These are phyloP conservation scores for Darksidea phi DNA, from an alignment of 495 filamentous ascomycete genomes.

Conservation along the genomic window DNA sequence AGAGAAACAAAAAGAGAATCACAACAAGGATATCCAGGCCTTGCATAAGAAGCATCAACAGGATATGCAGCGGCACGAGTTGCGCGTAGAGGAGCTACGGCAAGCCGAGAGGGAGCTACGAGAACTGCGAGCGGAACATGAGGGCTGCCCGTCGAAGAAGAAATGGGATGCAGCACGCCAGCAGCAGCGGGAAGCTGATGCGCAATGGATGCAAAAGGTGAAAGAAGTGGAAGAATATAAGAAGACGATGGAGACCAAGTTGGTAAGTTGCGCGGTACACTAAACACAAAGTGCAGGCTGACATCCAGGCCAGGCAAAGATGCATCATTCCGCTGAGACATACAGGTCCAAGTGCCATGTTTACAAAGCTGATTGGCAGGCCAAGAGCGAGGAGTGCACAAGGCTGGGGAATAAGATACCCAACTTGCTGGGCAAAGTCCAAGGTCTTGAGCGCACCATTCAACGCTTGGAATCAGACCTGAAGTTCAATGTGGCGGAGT, in stretches of 20 bases:
- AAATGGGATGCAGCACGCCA: conserved; percentile 19
- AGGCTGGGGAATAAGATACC: conserved; percentile 82
- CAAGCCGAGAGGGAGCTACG: conserved; percentile 5
- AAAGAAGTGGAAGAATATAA: conserved; percentile 9
- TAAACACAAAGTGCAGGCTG: too few species aligned
- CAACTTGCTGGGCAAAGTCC: conserved; percentile 72
- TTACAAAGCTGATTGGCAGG: too few species aligned
- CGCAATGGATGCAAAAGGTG: conserved; percentile 18
- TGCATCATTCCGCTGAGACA: too few species aligned
- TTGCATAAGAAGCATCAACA: conserved; percentile 21
- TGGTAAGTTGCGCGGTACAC: conserved; percentile 1
- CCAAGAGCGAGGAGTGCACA: conserved; percentile 46
- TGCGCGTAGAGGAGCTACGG: conserved; percentile 24
- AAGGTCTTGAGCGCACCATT: conserved; percentile 68
- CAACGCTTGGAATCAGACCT: conserved; percentile 56
- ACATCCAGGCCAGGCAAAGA: too few species aligned
- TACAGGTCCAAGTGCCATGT: too few species aligned
- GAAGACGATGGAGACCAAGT: conserved; percentile 8
- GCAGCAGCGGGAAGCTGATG: conserved; percentile 16
- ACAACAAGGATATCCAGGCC: conserved; percentile 52
- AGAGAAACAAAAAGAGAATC: conserved; percentile 68
- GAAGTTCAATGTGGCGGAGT: conserved; percentile 48
- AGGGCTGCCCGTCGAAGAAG: conserved; percentile 4
- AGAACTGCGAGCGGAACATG: background rate
- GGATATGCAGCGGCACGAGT: conserved; percentile 8